These are phyloP conservation scores for Beauveria caledonica DNA, from an alignment of 2,329 filamentous ascomycete species.

Conservation along the genomic window DNA sequence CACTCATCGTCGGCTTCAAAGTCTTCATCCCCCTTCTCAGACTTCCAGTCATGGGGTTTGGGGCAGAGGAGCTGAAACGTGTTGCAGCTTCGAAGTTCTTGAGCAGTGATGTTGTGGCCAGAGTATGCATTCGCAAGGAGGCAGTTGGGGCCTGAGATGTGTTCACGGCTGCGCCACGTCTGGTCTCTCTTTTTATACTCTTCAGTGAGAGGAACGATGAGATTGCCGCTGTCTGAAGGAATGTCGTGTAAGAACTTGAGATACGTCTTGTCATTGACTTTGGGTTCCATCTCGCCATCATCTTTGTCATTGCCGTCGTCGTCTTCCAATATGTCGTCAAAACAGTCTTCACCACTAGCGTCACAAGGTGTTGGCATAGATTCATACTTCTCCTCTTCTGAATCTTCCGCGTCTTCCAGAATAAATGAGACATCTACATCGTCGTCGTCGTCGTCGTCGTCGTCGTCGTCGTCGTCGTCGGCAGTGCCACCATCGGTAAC, in stretches of 20 bases:
- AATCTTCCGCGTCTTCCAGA: neutral
- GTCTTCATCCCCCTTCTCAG: slow-evolving; percentile 5
- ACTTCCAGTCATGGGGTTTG: slow-evolving; percentile 15
- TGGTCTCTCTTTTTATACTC: slow-evolving; percentile 8
- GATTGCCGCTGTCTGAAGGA: neutral
- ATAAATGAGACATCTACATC: neutral
- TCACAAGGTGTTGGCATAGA: neutral
- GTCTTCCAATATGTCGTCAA: neutral
- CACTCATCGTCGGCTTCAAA: slow-evolving; percentile 14
- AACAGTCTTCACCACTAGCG: neutral
- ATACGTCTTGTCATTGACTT: neutral
- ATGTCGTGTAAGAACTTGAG: neutral
- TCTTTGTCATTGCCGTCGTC: neutral
- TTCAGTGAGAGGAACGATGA: slow-evolving; percentile 6
- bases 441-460: neutral
- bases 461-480: neutral
- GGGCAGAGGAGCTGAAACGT: slow-evolving; percentile 19
- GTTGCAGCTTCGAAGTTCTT: slow-evolving; percentile 21
- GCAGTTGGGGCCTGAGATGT: slow-evolving; percentile 19
- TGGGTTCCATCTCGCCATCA: neutral
- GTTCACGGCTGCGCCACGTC: slow-evolving; percentile 14
- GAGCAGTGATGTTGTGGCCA: slow-evolving; percentile 17
- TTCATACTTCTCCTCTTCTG: neutral
- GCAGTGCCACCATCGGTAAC: slow-evolving; percentile 7
- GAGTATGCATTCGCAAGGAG: slow-evolving; percentile 13